Percentiles rank a stretch among this genome's conserved stretches.
These are phyloP conservation scores for Candolleomyces eurysporus DNA, from an alignment of 768 basidiomycete species.

Conservation along the genomic window DNA sequence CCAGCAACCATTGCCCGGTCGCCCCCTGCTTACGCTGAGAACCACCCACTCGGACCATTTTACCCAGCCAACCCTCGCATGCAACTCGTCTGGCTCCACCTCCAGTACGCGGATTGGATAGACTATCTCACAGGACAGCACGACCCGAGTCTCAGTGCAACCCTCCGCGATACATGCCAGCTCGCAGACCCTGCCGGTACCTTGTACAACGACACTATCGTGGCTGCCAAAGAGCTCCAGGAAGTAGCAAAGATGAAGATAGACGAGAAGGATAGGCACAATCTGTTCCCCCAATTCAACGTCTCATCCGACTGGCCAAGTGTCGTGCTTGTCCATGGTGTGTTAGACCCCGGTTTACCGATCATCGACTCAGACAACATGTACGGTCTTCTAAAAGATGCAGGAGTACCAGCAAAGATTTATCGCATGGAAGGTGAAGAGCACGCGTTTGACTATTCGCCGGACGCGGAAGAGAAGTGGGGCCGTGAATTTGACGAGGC, in stretches of 20 bases:
- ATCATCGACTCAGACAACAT: conserved; percentile 39
- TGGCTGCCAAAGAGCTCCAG: conserved; percentile 95
- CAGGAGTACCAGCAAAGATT: conserved; percentile 28
- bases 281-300: conserved; percentile 46
- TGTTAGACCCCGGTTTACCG: conserved; percentile 44
- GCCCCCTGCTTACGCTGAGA: conserved; percentile 41
- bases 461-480: conserved; percentile 33
- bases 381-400: conserved; percentile 23
- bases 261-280: conserved; percentile 28
- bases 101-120: conserved; percentile 57
- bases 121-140: conserved; percentile 60
- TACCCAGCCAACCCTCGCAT: conserved; percentile 60
- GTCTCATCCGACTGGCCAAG: conserved; percentile 41
- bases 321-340: conserved; percentile 47
- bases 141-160: conserved; percentile 44
- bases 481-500: conserved; percentile 6
- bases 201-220: conserved; percentile 91
- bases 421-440: conserved; percentile 31
- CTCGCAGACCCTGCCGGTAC: conserved; percentile 80
- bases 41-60: conserved; percentile 46
- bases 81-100: conserved; percentile 55
- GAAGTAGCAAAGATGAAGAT: conserved; percentile 61
- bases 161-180: conserved; percentile 42
- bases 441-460: conserved; percentile 55
- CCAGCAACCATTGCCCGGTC: conserved; percentile 35